Conservation (phyloP, 805 yeast species). For the Lachancea nothofagi region DNA sequence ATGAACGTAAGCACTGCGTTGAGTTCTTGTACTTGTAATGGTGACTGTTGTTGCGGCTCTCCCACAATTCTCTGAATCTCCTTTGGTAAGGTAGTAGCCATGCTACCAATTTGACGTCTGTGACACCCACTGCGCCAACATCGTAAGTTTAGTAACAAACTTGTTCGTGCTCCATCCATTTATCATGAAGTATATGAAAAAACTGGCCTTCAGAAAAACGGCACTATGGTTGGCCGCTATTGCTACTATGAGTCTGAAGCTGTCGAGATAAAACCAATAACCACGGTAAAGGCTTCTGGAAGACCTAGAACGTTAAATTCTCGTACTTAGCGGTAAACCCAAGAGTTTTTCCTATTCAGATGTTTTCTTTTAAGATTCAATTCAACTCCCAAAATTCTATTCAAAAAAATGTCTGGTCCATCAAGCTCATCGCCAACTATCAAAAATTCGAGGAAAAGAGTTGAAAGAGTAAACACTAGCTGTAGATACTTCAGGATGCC, state of each 20-base stretch:
- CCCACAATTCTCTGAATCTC: conserved; percentile 1
- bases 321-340: background rate
- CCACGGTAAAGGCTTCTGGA: background rate
- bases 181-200: conserved; percentile 1
- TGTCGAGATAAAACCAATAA: no score
- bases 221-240: no score
- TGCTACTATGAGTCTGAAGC: no score
- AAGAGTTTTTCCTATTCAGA: background rate
- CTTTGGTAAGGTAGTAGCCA: conserved; percentile 1
- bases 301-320: background rate
- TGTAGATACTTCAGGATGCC: conserved; percentile 6
- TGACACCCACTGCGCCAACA: background rate
- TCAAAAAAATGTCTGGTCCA: background rate
- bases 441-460: no score
- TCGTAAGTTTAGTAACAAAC: conserved; percentile 1
- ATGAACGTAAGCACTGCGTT: conserved; percentile 1
- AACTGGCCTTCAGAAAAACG: background rate
- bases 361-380: background rate
- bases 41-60: background rate
- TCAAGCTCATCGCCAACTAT: background rate
- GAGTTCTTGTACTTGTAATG: background rate
- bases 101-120: conserved; percentile 1
- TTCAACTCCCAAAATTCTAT: background rate
- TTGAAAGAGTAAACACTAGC: no score
- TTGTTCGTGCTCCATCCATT: conserved; percentile 2